phyloP scores from a whole-genome alignment of 257 asterid species.

The Sherardia arvensis region DNA sequence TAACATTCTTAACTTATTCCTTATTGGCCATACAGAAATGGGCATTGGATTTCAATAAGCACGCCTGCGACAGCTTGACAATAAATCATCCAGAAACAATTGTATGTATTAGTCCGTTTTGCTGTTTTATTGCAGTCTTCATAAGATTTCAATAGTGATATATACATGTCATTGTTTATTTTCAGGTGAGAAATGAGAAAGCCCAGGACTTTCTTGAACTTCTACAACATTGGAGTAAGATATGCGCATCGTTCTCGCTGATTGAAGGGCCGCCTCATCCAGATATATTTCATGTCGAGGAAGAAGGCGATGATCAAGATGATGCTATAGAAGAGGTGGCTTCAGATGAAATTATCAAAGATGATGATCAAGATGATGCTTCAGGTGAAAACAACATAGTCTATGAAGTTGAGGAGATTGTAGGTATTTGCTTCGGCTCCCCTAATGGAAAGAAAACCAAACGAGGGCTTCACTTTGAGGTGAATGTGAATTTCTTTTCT shows the following conservation, averaged over 20 bases:
- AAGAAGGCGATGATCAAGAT: constrained; percentile 10
- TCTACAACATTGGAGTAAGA: constrained; percentile 62
- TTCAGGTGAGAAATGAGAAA: constrained; percentile 57
- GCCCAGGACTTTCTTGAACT: constrained; percentile 50
- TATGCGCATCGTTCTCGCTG: constrained; percentile 37
- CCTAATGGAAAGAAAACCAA: constrained; percentile 24
- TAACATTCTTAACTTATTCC: too few relatives aligned
- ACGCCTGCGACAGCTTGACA: constrained; percentile 64
- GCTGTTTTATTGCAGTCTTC: too few relatives aligned
- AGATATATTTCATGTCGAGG: constrained; percentile 11
- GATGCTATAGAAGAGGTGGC: constrained; percentile 11
- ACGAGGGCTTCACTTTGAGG: constrained; percentile 53
- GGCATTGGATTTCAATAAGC: constrained; percentile 62
- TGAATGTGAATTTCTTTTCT: too few relatives aligned
- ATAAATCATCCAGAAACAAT: constrained; percentile 71
- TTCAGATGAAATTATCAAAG: too few relatives aligned
- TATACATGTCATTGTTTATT: background rate
- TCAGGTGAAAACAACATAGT: constrained; percentile 23
- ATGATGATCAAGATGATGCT: too few relatives aligned
- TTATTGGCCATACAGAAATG: constrained; percentile 93
- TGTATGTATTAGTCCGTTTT: constrained; percentile 24
- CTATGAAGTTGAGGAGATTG: constrained; percentile 51
- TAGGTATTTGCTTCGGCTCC: constrained; percentile 53
- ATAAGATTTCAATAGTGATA: background rate
- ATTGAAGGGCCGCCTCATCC: constrained; percentile 17